Evolutionary conservation across 2,329 filamentous ascomycete species (phyloP).

Genomic region (Onygenales sp.): DNA sequence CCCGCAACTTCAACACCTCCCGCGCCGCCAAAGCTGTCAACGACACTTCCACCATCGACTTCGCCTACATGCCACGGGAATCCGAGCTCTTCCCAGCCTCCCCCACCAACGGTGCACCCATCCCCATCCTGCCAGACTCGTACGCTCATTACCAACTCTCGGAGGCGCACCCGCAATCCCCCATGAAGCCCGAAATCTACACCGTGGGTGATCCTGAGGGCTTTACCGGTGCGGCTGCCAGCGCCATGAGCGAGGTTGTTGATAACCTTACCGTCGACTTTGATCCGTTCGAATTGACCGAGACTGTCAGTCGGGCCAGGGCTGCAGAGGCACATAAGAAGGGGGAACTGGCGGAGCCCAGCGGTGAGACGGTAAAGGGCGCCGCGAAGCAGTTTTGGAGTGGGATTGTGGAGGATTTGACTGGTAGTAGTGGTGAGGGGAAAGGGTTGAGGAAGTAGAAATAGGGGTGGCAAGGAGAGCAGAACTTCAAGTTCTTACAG

Average conservation of each 20-base stretch:
- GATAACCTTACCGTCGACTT: slow-evolving; percentile 49
- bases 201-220: slow-evolving; percentile 35
- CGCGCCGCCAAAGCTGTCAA: slow-evolving; percentile 46
- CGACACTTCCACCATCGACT: slow-evolving; percentile 54
- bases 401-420: slow-evolving; percentile 41
- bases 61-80: slow-evolving; percentile 49
- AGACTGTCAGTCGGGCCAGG: slow-evolving; percentile 34
- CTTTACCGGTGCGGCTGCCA: slow-evolving; percentile 37
- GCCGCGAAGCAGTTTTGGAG: slow-evolving; percentile 35
- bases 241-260: slow-evolving; percentile 48
- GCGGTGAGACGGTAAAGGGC: slow-evolving; percentile 25
- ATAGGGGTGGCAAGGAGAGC: too few species aligned
- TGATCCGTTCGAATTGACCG: slow-evolving; percentile 47
- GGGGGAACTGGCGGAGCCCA: slow-evolving; percentile 25
- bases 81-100: slow-evolving; percentile 26
- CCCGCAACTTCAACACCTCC: slow-evolving; percentile 54
- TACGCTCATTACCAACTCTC: slow-evolving; percentile 19
- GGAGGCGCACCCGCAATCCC: slow-evolving; percentile 13
- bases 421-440: not conserved
- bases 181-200: slow-evolving; percentile 49
- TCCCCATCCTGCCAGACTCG: slow-evolving; percentile 42
- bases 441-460: not conserved
- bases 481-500: too few species aligned
- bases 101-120: slow-evolving; percentile 28
- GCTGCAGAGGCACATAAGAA: slow-evolving; percentile 21